Base-by-base conservation (phyloP, 139 green algal species). In the Chlorella sp. region DNA sequence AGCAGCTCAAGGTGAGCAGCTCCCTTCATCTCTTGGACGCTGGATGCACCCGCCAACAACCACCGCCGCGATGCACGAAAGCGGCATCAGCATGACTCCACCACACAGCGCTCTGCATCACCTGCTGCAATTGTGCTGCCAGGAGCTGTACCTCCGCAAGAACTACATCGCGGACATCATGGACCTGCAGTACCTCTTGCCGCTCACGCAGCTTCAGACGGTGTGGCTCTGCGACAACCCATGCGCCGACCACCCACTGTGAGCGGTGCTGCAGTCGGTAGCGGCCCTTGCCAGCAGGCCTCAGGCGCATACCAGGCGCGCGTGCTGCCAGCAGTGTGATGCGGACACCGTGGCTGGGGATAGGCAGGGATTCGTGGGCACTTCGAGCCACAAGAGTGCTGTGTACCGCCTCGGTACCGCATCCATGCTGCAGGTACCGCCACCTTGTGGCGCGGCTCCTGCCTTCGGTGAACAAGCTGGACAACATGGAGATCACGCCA, bases 181-280 rank as follows among this genome's bases (percentile, higher is more conserved):
- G 23, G 86, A 91, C 32, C 49, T 91, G 17, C 76, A 79, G 51
- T 81, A 84, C 69, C 73, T 91, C 35, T 62, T 55, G n/a, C 5
- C 51, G 2, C 74, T 85, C 0, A 69, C 59, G 30, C 60, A 74
- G 4, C 69, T 90, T 31, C 49, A 72, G 24, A 74, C 87, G 23
- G 75, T 91, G 6, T 91, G 84, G 86, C 78, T 91, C n/a, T 86
- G 75, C 30, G 87, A 91, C 70, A 91, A 91, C 67, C 84, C 84
- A 22, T 89, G 82, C 55, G 83, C 85, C 30, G 80, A 83, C 20
- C 74, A 82, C 32, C 80, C 76, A 5, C 30, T 77, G 22, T 87
- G n/a, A n/a, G n/a, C n/a, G n/a, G n/a, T n/a, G n/a, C n/a, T n/a
- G n/a, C n/a, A n/a, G n/a, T n/a, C n/a, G n/a, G n/a, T n/a, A n/a